Percentiles rank a stretch among this genome's conserved stretches.
Evolutionary conservation across 106 monocot species (phyloP).

Genomic region (Amphibolis antarctica): DNA sequence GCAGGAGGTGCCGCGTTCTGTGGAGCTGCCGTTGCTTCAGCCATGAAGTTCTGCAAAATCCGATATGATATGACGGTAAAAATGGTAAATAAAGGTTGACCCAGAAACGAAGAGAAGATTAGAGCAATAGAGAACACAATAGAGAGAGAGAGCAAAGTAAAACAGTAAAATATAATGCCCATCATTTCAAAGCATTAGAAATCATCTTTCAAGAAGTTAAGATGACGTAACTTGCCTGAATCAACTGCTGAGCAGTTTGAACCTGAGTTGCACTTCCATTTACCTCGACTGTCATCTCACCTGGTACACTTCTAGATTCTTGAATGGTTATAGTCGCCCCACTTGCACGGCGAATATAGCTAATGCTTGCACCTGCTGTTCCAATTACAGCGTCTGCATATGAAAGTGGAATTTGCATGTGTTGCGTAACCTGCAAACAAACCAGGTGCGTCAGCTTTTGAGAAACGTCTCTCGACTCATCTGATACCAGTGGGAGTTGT

Average conservation of each 20-base stretch:
- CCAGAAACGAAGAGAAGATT: neutral
- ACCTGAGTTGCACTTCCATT: conserved; percentile 73
- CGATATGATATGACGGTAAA: no score
- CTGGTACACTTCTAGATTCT: conserved; percentile 77
- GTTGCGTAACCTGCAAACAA: conserved; percentile 63
- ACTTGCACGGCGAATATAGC: conserved; percentile 91
- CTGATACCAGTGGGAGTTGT: neutral
- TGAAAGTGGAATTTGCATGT: conserved; percentile 85
- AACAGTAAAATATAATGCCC: neutral
- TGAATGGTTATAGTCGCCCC: conserved; percentile 94
- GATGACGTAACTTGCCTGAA: conserved; percentile 33
- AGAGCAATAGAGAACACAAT: neutral
- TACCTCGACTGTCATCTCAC: conserved; percentile 97
- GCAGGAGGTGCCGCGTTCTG: conserved; percentile 5
- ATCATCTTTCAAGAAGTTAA: no score
- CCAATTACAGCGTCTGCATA: conserved; percentile 95
- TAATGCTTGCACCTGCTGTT: conserved; percentile 72
- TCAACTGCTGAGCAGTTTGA: conserved; percentile 82
- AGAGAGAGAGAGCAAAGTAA: neutral
- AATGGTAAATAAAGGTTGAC: neutral
- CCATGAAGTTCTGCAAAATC: conserved; percentile 13
- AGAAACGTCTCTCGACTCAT: neutral
- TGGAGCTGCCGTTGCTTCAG: conserved; percentile 13
- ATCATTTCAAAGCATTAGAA: neutral
- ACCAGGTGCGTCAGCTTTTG: neutral